These are phyloP conservation scores for Apophysomyces ossiformis DNA, from an alignment of 371 early-diverging fungal genomes.

Conservation along the genomic window DNA sequence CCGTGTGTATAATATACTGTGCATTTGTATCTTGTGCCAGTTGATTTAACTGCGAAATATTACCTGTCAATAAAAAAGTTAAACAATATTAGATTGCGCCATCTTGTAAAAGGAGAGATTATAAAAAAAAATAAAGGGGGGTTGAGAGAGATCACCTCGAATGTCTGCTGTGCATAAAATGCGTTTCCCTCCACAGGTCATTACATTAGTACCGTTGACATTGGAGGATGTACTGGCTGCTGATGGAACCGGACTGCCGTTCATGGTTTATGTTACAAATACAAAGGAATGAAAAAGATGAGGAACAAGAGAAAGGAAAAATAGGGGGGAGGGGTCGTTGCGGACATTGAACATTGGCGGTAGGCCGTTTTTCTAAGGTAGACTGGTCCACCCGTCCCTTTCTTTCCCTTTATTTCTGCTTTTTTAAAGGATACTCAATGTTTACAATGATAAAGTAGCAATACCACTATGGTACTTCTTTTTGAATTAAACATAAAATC, in stretches of 20 bases:
- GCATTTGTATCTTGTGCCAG: slow-evolving; percentile 66
- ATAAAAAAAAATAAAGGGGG: neutral
- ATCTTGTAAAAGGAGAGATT: slow-evolving; percentile 1
- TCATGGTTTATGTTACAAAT: slow-evolving; percentile 20
- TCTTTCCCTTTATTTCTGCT: neutral
- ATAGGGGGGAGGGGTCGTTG: slow-evolving; percentile 4
- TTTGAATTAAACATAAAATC: no score
- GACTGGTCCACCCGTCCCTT: neutral
- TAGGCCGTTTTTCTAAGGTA: neutral
- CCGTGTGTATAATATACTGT: slow-evolving; percentile 67
- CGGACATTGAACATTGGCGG: slow-evolving; percentile 7
- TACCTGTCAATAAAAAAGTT: slow-evolving; percentile 38
- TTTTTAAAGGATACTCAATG: no score
- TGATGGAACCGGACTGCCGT: slow-evolving; percentile 35
- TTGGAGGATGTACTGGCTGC: slow-evolving; percentile 24
- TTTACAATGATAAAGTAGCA: no score
- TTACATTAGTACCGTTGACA: slow-evolving; percentile 21
- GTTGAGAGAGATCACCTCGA: slow-evolving; percentile 19
- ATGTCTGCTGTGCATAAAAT: slow-evolving; percentile 34
- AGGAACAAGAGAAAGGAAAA: neutral
- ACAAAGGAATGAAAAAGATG: slow-evolving; percentile 10
- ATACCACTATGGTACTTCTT: no score
- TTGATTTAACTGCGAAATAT: slow-evolving; percentile 65
- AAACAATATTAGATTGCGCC: slow-evolving; percentile 1
- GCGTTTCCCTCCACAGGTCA: slow-evolving; percentile 28